Base-by-base conservation (phyloP, 108 stramenopile genomes). In the Discostella stelligeroides region DNA sequence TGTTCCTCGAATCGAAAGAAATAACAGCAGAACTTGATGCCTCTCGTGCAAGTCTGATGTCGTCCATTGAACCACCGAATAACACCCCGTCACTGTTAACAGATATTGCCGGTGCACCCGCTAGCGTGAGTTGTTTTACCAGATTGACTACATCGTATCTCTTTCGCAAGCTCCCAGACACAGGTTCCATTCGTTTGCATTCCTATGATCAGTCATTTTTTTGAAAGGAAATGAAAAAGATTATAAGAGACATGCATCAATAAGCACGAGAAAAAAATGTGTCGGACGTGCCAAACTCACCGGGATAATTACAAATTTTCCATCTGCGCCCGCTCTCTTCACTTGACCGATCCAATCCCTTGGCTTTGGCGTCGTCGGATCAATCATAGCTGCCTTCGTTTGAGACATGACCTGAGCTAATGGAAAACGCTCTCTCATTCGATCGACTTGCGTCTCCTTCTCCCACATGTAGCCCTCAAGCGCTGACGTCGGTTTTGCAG, bases 391-490 rank as follows among this genome's bases (percentile, higher is more conserved):
- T 6, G 81, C 70, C 54, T 85, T 83, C 48, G 86, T 86, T 40
- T 92, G 85, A 51, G 85, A 85, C 27, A 95, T 66, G 7, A 91
- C 65, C 73, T 90, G 86, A 4, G 88, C 81, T 15, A 95, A 81
- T 37, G 91, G 87, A 34, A 88, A 86, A 28, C 90, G 80, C 61
- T 95, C 94, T 25, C 94, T 82, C 48, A 86, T 79, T 6, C 90
- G 73, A 76, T 95, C 94, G 13, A 92, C 94, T 66, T 95, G 89
- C 7, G 88, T 92, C 65, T 92, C 91, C 63, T 95, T 95, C 23
- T 95, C 94, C 94, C 94, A 95, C 89, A 95, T 89, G 67, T 79
- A 95, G 14, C 88, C 87, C 67, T 92, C 94, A 60, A 95, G 67
- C 2, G 70, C 76, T 10, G 85, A 86, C 0, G 90, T 83, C 17